Percentiles rank a stretch among this genome's conserved stretches.
These are phyloP conservation scores for Fusarium vanettenii DNA, from an alignment of 2,329 filamentous ascomycete genomes.

Conservation along the genomic window DNA sequence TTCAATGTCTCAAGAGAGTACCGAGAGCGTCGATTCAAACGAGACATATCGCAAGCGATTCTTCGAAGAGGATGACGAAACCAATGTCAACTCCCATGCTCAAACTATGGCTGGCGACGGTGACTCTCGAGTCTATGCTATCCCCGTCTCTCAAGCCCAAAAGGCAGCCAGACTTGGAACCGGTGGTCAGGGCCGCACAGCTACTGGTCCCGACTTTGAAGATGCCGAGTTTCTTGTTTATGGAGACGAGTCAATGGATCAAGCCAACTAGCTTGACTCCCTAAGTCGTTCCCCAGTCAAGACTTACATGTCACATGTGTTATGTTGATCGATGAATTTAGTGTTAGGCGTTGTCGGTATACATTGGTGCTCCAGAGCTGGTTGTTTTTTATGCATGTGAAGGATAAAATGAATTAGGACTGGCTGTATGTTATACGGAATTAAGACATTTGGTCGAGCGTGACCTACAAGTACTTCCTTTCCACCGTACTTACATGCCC, in stretches of 20 bases:
- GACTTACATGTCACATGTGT: conserved; percentile 21
- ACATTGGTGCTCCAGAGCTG: conserved; percentile 37
- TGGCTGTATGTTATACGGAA: conserved; percentile 28
- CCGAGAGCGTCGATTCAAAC: conserved; percentile 49
- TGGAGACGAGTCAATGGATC: conserved; percentile 56
- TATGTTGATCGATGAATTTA: conserved; percentile 25
- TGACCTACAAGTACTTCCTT: conserved; percentile 15
- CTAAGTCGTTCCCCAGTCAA: not conserved
- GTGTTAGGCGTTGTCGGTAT: conserved; percentile 36
- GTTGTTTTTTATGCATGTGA: conserved; percentile 23
- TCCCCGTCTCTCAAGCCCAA: conserved; percentile 53
- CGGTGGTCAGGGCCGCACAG: conserved; percentile 61
- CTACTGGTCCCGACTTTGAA: conserved; percentile 68
- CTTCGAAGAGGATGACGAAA: conserved; percentile 55
- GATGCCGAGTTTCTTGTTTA: conserved; percentile 75
- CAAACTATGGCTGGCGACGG: conserved; percentile 51
- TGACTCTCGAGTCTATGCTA: conserved; percentile 60
- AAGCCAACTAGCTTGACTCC: conserved; percentile 20
- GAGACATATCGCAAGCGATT: conserved; percentile 59
- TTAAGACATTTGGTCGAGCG: conserved; percentile 17
- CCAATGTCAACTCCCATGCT: conserved; percentile 55
- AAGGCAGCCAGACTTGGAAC: conserved; percentile 39
- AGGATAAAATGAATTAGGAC: conserved; percentile 7
- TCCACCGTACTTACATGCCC: conserved; percentile 49
- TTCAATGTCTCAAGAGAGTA: conserved; percentile 67